Base-by-base conservation (phyloP, 164 flowering plant genomes). In the Vitis amurensis region DNA sequence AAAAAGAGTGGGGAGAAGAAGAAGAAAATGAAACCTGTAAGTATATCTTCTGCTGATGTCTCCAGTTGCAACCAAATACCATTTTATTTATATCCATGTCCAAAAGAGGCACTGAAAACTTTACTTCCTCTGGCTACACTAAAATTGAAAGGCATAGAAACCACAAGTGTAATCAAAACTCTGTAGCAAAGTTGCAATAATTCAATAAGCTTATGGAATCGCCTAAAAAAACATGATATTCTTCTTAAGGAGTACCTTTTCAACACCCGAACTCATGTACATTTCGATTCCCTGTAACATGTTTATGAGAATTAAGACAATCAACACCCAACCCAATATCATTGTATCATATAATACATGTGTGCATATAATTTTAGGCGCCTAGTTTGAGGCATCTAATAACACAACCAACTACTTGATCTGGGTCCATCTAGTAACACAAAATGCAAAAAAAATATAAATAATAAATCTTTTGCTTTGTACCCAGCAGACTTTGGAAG, bases 41-140 rank as follows among this genome's bases (percentile, higher is more conserved):
- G 80, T 79, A 82, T 75, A 94, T 88, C 82, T 86, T 92, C 72
- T 90, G 98, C 16, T 49, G 75, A 72, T 74, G 70, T 61, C 65
- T 79, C 82, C 79, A 84, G 11, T 79, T 76, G 65, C 79, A 80
- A 11, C 77, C 84, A 59, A 12, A 61, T 67, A 94, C 92, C 86
- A 94, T 79, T 72, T 91, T 89, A 73, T 92, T 89, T 68, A 94
- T 80, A 77, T 87, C 81, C 80, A 87, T 82, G 61, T 87, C 95
- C 78, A 88, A 72, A 59, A 94, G 79, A 70, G 97, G 93, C 50
- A 94, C 87, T 50, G 92, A 83, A 76, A 94, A 90, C 72, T 82
- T 94, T 57, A 94, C 99, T 85, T 94, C 97, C 79, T 87, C 93
- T n/a, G 87, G 79, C 95, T 94, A 87, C 85, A 71, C 81, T 83